Percentiles rank a stretch among this genome's conserved stretches.
Evolutionary conservation across 192 early-diverging fungal species (phyloP).

Genomic region (Coemansia sp.): DNA sequence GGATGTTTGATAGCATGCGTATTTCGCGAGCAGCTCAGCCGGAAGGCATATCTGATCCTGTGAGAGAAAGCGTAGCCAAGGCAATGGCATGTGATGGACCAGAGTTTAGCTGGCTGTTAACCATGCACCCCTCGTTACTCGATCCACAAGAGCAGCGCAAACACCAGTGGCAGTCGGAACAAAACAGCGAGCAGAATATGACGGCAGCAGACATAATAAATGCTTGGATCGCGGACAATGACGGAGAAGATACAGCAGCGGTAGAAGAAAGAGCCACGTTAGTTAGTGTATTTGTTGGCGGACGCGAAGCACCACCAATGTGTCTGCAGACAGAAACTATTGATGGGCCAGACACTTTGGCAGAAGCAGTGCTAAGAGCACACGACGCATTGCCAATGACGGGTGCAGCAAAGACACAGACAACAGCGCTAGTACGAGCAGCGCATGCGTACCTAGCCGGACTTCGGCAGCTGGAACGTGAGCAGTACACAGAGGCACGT

Average conservation of each 20-base stretch:
- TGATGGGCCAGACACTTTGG: constrained; percentile 14
- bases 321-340: background rate
- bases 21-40: constrained; percentile 8
- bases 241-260: background rate
- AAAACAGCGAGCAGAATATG: background rate
- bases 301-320: background rate
- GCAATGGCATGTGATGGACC: background rate
- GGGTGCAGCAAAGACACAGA: background rate
- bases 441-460: constrained; percentile 39
- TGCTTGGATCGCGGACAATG: background rate
- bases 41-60: background rate
- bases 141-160: constrained; percentile 9
- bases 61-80: constrained; percentile 5
- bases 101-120: constrained; percentile 14
- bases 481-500: constrained; percentile 22
- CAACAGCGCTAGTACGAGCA: constrained; percentile 20
- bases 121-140: constrained; percentile 25
- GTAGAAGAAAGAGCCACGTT: constrained; percentile 9
- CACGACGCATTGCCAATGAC: constrained; percentile 10
- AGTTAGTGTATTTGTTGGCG: constrained; percentile 2
- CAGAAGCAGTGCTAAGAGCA: constrained; percentile 22
- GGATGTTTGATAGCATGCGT: constrained; percentile 14
- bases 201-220: background rate
- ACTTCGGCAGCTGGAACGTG: constrained; percentile 36
- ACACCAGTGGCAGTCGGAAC: too few relatives aligned